Conservation (phyloP, 1,284 basidiomycete species). For the Omphalotus olearius region DNA sequence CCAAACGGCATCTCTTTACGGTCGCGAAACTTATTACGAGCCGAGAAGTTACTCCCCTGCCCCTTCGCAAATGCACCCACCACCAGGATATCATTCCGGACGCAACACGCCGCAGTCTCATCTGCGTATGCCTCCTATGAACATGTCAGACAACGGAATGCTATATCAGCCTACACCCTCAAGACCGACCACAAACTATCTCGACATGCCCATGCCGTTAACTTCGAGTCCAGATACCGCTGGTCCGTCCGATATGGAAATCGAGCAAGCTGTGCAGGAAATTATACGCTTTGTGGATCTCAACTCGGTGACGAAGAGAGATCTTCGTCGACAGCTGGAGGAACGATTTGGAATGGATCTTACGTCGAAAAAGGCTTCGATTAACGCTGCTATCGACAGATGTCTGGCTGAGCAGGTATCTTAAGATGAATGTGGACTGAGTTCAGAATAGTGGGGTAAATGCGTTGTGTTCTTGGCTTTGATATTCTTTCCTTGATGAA, state of each 20-base stretch:
- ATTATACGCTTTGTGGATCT: slow-evolving; percentile 78
- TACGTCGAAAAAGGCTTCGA: slow-evolving; percentile 57
- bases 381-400: slow-evolving; percentile 71
- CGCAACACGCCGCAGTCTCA: slow-evolving; percentile 63
- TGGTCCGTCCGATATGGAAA: slow-evolving; percentile 61
- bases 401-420: slow-evolving; percentile 14
- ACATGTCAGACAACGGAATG: slow-evolving; percentile 25
- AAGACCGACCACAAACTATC: slow-evolving; percentile 68
- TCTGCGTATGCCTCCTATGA: slow-evolving; percentile 18
- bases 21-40: slow-evolving; percentile 80
- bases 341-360: slow-evolving; percentile 74
- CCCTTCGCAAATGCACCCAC: slow-evolving; percentile 60
- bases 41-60: slow-evolving; percentile 65
- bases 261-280: slow-evolving; percentile 69
- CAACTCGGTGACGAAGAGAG: slow-evolving; percentile 86
- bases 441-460: background rate
- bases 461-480: background rate
- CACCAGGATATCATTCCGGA: slow-evolving; percentile 73
- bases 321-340: slow-evolving; percentile 79
- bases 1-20: slow-evolving; percentile 71
- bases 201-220: slow-evolving; percentile 61
- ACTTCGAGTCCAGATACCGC: slow-evolving; percentile 45
- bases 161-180: slow-evolving; percentile 61
- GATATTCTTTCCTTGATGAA: no score
- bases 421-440: background rate